Percentiles rank a stretch among this genome's conserved stretches.
These are phyloP conservation scores for Spergularia bocconei DNA, from an alignment of 148 eudicot species.

Conservation along the genomic window DNA sequence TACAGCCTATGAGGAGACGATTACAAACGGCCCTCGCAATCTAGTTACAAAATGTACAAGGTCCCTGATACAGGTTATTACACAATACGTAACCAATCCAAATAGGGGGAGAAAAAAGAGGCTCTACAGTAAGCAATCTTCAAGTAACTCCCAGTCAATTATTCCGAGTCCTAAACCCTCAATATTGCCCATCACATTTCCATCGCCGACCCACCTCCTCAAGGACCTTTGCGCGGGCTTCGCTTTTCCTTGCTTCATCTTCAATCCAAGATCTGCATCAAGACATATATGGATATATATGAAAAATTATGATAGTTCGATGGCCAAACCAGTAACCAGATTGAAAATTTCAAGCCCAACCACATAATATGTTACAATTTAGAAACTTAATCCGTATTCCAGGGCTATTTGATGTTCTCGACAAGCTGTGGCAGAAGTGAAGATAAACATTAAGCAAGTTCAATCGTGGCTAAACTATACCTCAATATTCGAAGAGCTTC, in stretches of 20 bases:
- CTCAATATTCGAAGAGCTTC: constrained; percentile 88
- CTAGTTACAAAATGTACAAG: constrained; percentile 28
- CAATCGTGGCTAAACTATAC: constrained; percentile 30
- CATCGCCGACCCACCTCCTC: constrained; percentile 76
- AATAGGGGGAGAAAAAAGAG: not conserved
- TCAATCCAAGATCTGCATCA: constrained; percentile 86
- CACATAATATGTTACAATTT: no score
- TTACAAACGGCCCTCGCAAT: not conserved
- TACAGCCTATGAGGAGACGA: not conserved
- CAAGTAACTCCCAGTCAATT: not conserved
- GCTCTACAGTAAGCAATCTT: not conserved
- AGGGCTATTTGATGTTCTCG: no score
- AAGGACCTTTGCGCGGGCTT: constrained; percentile 77
- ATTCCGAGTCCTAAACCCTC: constrained; percentile 11
- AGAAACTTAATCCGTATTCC: no score
- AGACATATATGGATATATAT: not conserved
- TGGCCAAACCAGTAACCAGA: not conserved
- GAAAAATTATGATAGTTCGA: not conserved
- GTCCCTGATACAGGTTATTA: constrained; percentile 20
- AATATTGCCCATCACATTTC: constrained; percentile 57
- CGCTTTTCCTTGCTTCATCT: constrained; percentile 86
- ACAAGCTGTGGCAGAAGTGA: no score
- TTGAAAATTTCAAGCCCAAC: not conserved
- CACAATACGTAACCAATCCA: constrained; percentile 11
- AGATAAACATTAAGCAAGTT: no score